Evolutionary conservation across 495 filamentous ascomycete species (phyloP).

Genomic region (Aspergillus incahuasiensis): DNA sequence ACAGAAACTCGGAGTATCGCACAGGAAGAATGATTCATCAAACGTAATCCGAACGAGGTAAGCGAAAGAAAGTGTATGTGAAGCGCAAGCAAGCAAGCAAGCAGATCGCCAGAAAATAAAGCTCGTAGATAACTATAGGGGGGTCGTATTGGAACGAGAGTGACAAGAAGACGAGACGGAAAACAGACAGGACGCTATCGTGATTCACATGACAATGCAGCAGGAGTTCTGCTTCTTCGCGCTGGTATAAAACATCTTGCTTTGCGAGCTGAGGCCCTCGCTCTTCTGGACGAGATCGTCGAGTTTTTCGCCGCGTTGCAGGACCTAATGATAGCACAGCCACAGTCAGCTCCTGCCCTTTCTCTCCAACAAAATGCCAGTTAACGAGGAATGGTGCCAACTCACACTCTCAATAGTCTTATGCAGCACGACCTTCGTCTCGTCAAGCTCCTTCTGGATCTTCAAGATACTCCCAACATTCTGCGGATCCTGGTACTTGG

Average conservation of each 20-base stretch:
- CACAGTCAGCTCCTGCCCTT: not conserved
- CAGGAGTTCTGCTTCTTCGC: constrained; percentile 27
- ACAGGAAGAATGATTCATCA: not conserved
- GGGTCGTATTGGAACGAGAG: not conserved
- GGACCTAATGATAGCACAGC: constrained; percentile 40
- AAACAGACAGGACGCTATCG: constrained; percentile 2
- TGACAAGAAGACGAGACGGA: not conserved
- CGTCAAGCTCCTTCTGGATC: constrained; percentile 94
- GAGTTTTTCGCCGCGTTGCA: constrained; percentile 84
- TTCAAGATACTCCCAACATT: constrained; percentile 88
- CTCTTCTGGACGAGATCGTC: constrained; percentile 86
- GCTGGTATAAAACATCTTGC: constrained; percentile 89
- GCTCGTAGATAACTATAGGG: not conserved
- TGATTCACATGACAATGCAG: constrained; percentile 19
- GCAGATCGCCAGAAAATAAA: not conserved
- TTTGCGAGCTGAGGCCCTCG: constrained; percentile 78
- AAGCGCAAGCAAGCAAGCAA: not conserved
- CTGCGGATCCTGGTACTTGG: constrained; percentile 83
- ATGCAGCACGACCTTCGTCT: constrained; percentile 96
- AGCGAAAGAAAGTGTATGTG: not conserved
- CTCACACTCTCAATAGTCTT: constrained; percentile 58
- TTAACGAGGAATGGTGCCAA: not conserved
- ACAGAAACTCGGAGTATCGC: not conserved
- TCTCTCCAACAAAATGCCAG: not conserved
- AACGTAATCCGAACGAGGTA: not conserved